Base-by-base conservation (phyloP, 78 protist genomes). In the Cavenderia fasciculata region DNA sequence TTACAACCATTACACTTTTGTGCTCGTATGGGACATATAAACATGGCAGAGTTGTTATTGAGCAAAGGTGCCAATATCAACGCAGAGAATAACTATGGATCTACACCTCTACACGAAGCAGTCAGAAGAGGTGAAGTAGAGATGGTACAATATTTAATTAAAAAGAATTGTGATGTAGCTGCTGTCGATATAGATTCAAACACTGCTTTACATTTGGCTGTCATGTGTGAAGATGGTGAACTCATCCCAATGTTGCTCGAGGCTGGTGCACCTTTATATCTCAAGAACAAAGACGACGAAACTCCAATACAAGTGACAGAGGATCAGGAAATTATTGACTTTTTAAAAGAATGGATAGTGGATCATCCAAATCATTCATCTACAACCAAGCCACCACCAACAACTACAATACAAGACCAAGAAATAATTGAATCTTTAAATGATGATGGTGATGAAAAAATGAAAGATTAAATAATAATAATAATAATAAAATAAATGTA, bases 101-200 rank as follows among this genome's bases (percentile, higher is more conserved):
- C 89, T 33, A 92, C 95, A 46, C 95, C 95, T 6, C 36, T 92
- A 2, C 87, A 85, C 11, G 91, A 92, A 57, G 92, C 95, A 0
- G 85, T 74, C 12, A 21, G 88, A 25, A 63, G 88, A 66, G 88
- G 88, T 31, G 88, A 79, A 29, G 88, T 79, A 4, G 88, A 79
- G 16, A 51, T 79, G 59, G 88, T 79, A 23, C 63, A 79, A 54
- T 79, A 40, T 43, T 33, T 79, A 14, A 44, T 79, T 6, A n/a
- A 66, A 0, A 25, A 36, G 46, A 44, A 38, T 25, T 62, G 69
- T 3, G 75, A 79, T n/a, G 41, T 79, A 1, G 36, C 88, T 0
- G 51, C 66, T 52, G 88, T 74, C 34, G 88, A 79, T 38, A 79
- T 79, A 12, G 88, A 79, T 14, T 38, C 23, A 33, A 79, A 79